Evolutionary conservation across 768 basidiomycete species (phyloP), one percentile per base, ranked within the genome.

Genomic region (Amanita phalloides): DNA sequence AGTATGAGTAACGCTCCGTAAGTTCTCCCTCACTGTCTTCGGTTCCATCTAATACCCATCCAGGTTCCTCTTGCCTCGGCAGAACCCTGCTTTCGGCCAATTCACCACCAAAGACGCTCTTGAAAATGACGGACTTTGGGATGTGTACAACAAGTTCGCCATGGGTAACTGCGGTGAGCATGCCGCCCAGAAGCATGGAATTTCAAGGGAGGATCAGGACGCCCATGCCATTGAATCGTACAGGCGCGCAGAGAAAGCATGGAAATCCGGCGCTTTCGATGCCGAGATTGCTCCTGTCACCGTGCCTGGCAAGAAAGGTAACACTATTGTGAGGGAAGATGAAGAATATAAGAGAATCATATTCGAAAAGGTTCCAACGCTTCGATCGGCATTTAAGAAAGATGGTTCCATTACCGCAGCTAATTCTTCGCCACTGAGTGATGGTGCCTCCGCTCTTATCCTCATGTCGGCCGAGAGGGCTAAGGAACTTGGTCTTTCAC

Each of bases 1-100:
- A 93, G 90, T 72, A 99, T 99, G 96, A 94, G 90, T 66, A 89
- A 97, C 60, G 92, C 93, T 46, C 96, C 96, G 93, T 97, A 64
- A 62, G 95, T 81, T 39, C 23, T 50, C 47, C 33, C 36, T 55
- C 32, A 43, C 49, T 11, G 51, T 32, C 28, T 33, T 5, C 44
- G 26, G 6, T 47, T 37, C 56, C 41, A 55, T 52, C 28, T 45
- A 37, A 50, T 37, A 20, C n/a, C 56, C 21, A 28, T 4, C 26
- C 10, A 89, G 90, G 30, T 92, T 89, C 79, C 78, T 90, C 28
- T 63, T 90, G 44, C 86, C 89, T 41, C 86, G 90, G 41, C 76
- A 81, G 49, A 89, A 86, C 63, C 88, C 89, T 6, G 64, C 69
- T 6, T 99, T 93, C 58, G 96, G 96, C 55, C 90, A 95, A 71